Percentiles rank a stretch among this genome's conserved stretches.
These are phyloP conservation scores for Malassezia vespertilionis DNA, from an alignment of 1,284 basidiomycete species.

Conservation along the genomic window DNA sequence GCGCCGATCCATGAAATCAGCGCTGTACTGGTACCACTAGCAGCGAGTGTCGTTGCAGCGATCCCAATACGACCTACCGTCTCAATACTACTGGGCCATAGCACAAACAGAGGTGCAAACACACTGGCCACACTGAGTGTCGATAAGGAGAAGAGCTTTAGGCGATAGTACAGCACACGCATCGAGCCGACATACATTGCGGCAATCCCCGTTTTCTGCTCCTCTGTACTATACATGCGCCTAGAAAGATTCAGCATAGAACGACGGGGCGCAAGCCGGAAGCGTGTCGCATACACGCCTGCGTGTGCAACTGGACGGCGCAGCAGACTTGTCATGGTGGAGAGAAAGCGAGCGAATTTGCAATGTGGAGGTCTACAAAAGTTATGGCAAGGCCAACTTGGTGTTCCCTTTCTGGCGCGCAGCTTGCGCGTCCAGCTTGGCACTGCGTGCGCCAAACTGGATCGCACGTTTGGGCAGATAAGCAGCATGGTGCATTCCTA, in stretches of 20 bases:
- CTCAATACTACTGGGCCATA: slow-evolving; percentile 66
- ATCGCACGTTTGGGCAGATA: slow-evolving; percentile 73
- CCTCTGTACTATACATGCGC: background rate
- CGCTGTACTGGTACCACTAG: slow-evolving; percentile 61
- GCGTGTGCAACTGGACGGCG: no score
- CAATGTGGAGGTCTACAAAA: no score
- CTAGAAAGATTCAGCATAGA: no score
- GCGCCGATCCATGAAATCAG: slow-evolving; percentile 62
- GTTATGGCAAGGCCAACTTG: background rate
- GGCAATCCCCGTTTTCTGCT: slow-evolving; percentile 6
- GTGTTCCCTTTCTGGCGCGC: slow-evolving; percentile 33
- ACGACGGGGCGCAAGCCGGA: no score
- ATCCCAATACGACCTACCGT: slow-evolving; percentile 60
- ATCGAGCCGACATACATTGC: slow-evolving; percentile 56
- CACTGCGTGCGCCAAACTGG: slow-evolving; percentile 86
- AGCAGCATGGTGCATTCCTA: slow-evolving; percentile 52
- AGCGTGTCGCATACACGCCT: no score
- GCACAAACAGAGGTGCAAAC: slow-evolving; percentile 66
- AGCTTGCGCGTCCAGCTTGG: slow-evolving; percentile 63
- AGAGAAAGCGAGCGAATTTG: no score
- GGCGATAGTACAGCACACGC: slow-evolving; percentile 59
- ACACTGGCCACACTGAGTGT: slow-evolving; percentile 63
- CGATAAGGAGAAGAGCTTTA: slow-evolving; percentile 71
- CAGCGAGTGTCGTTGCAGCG: slow-evolving; percentile 60
- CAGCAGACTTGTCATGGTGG: no score